phyloP scores from a whole-genome alignment of 2,329 filamentous ascomycete species.

The Botrytis pseudocinerea region DNA sequence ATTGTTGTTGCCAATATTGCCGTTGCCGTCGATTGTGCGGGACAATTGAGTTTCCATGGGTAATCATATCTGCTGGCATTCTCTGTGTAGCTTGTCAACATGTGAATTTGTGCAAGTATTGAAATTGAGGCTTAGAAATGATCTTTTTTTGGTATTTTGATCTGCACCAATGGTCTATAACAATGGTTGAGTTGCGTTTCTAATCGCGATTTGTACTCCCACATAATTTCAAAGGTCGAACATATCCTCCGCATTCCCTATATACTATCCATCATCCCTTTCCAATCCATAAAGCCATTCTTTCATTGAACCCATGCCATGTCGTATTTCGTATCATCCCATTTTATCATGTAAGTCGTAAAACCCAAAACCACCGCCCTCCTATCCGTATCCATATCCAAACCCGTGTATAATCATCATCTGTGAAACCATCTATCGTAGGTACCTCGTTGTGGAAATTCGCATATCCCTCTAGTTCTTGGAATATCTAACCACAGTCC shows the following conservation, averaged over 20 bases:
- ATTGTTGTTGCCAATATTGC: too few relatives aligned
- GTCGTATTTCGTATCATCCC: conserved; percentile 2
- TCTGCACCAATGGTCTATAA: conserved; percentile 3
- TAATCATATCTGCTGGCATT: background rate
- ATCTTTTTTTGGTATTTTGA: background rate
- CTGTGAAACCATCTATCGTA: background rate
- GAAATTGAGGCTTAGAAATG: background rate
- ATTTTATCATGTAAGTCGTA: conserved; percentile 4
- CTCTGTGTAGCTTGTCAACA: background rate
- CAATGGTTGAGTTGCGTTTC: conserved; percentile 7
- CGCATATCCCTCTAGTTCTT: conserved; percentile 4
- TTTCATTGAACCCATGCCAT: background rate
- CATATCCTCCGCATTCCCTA: background rate
- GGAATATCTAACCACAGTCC: conserved; percentile 32
- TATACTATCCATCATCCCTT: background rate
- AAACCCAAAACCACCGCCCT: background rate
- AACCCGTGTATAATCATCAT: background rate
- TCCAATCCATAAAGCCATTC: background rate
- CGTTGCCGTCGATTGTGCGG: background rate
- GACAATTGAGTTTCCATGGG: background rate
- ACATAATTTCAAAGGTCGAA: conserved; percentile 2
- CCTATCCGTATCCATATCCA: background rate
- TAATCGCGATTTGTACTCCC: background rate
- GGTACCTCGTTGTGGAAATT: background rate
- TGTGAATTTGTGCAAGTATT: background rate